Evolutionary conservation across 352 stramenopile genomes (phyloP), one percentile per base, ranked within the genome.

Genomic region (Phytophthora citrophthora): DNA sequence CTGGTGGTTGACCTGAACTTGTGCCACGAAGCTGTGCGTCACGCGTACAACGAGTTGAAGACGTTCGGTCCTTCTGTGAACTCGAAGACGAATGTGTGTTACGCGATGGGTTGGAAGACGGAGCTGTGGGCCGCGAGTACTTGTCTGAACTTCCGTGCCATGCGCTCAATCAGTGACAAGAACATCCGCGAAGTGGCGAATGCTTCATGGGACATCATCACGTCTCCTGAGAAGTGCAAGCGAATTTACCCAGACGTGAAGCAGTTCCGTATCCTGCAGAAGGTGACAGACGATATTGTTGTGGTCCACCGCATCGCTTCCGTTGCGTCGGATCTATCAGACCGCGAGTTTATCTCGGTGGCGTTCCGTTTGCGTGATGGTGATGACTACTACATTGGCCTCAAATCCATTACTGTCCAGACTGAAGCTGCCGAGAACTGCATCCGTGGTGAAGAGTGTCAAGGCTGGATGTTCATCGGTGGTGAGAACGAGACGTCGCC

Each of bases 41-140:
- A 88, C 40, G 84, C 82, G 20, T 93, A 93, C 63, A 90, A 91
- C 47, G 81, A 91, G 64, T 64, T 93, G 61, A 89, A 90, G 74
- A 72, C 58, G 12, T 91, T 91, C 47, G 83, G 83, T 31, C 85
- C 85, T 29, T 79, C 82, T 27, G 83, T 90, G 50, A 90, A 89
- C 70, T 88, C 82, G 29, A 91, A 91, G 72, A 94, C 86, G 46
- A 94, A 93, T 59, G 79, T 94, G 36, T 93, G 83, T 50, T 91
- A 91, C 54, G 83, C 86, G 27, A 94, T 94, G 84, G 86, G 86
- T 11, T 94, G 86, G 86, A 90, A 89, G 69, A 90, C 83, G 40
- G 83, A 94, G 72, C 54, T 94, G 47, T 94, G 86, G 86, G 83
- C 82, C 51, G 86, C 81, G 7, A 80, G 69, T 41, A 93, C 83